A percentile compares a stretch with the other conserved stretches of the same genome.
Evolutionary conservation across 768 basidiomycete species (phyloP).

Genomic region (Clitopilus passeckerianus): DNA sequence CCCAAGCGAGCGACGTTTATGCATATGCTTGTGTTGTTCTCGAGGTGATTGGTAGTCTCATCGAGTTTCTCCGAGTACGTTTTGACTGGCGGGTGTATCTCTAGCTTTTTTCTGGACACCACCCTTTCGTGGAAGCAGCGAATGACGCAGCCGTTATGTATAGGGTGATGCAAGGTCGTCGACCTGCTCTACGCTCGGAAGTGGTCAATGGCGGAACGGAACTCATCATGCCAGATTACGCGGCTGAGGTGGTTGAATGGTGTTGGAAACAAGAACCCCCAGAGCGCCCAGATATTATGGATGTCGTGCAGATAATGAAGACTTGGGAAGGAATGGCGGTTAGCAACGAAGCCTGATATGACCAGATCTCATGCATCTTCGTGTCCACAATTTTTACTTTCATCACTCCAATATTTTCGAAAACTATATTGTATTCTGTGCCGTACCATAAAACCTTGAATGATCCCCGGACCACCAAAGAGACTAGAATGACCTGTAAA

Average conservation of each 20-base stretch:
- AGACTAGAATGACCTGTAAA: background rate
- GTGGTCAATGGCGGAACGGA: constrained; percentile 1
- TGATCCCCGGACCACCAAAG: background rate
- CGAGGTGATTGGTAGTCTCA: constrained; percentile 14
- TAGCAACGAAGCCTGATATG: background rate
- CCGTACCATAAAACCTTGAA: background rate
- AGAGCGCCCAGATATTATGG: constrained; percentile 13
- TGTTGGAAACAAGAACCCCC: constrained; percentile 13
- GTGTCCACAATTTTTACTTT: background rate
- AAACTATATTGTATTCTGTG: background rate
- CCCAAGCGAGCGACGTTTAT: constrained; percentile 24
- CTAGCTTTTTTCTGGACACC: constrained; percentile 11
- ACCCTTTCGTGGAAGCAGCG: constrained; percentile 12
- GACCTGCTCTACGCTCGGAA: constrained; percentile 8
- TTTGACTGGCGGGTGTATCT: background rate
- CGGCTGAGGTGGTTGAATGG: constrained; percentile 11
- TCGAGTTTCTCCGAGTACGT: background rate
- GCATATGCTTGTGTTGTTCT: constrained; percentile 27
- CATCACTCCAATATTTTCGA: background rate
- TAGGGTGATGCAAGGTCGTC: constrained; percentile 10
- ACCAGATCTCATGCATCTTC: background rate
- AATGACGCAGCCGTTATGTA: constrained; percentile 14
- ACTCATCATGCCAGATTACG: constrained; percentile 9
- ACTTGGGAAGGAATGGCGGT: constrained; percentile 6
- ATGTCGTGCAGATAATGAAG: constrained; percentile 14